Base-by-base conservation (phyloP, 257 asterid genomes). In the Fraxinus americana region DNA sequence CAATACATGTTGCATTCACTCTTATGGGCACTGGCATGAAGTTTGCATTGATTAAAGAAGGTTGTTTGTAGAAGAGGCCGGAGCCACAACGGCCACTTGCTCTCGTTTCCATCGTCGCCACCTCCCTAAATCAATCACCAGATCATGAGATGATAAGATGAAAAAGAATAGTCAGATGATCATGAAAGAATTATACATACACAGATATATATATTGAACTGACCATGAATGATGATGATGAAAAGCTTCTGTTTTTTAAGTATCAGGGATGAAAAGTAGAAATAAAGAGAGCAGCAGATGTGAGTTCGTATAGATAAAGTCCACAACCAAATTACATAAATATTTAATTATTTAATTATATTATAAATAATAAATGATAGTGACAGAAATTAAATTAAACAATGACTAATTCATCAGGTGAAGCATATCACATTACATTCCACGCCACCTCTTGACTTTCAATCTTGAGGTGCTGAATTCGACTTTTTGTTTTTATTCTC, bases 1-100 rank as follows among this genome's bases (percentile, higher is more conserved):
- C 98, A 93, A 73, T 85, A 93, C 98, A 93, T 93, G 70, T 93
- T 93, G 87, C 98, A 93, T 89, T 93, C 98, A 78, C 94, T 90
- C 86, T 89, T 91, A 86, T 93, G 98, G 29, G 97, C 92, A 78
- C 90, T 96, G 68, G 88, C 89, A 87, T 93, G 98, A 73, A 76
- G 76, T 82, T 91, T 89, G 93, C 98, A 93, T 74, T 88, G 94
- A 27, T 85, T 89, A 82, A 93, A 93, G 75, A 91, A 93, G 70
- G 87, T 87, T 34, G 91, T 92, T 59, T 77, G 86, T 54, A 93
- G 86, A 69, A 93, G 84, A 27, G 97, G 90, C 76, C 85, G 82
- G 80, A 93, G 84, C 98, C 98, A 93, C 70, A 86, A 79, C 73
- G 97, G 97, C 97, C 85, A 80, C 73, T 71, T 65, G 75, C 83